phyloP scores from a whole-genome alignment of 2,329 filamentous ascomycete genomes.

The Beauveria sp. region DNA sequence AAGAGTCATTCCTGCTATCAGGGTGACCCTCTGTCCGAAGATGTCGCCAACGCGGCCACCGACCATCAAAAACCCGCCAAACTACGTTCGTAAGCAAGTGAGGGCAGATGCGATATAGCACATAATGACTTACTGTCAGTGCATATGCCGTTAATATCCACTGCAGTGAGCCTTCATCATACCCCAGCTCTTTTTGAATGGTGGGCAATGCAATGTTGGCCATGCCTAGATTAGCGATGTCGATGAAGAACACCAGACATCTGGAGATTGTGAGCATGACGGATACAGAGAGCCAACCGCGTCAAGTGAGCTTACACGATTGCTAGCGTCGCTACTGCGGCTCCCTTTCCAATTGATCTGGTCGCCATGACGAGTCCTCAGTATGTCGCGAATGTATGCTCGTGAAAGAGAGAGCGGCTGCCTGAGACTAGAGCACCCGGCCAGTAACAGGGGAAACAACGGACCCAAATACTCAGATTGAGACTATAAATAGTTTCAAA shows the following conservation, averaged over 20 bases:
- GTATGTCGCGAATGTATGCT: too few species aligned
- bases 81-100: background rate
- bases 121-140: constrained; percentile 2
- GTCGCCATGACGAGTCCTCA: background rate
- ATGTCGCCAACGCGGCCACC: constrained; percentile 12
- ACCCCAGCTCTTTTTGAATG: constrained; percentile 12
- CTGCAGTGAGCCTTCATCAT: constrained; percentile 10
- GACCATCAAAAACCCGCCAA: constrained; percentile 13
- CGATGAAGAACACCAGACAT: constrained; percentile 12
- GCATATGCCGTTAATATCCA: constrained; percentile 13
- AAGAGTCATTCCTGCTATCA: constrained; percentile 10
- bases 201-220: constrained; percentile 13
- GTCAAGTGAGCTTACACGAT: background rate
- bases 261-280: background rate
- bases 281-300: background rate
- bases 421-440: too few species aligned
- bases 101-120: background rate
- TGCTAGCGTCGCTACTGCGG: background rate
- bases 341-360: background rate
- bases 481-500: too few species aligned
- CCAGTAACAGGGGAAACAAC: too few species aligned
- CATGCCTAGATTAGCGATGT: constrained; percentile 14
- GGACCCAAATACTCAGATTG: too few species aligned
- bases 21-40: constrained; percentile 9
- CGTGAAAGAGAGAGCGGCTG: too few species aligned